phyloP scores from a whole-genome alignment of 352 stramenopile genomes.

The Pythium rishiriense region DNA sequence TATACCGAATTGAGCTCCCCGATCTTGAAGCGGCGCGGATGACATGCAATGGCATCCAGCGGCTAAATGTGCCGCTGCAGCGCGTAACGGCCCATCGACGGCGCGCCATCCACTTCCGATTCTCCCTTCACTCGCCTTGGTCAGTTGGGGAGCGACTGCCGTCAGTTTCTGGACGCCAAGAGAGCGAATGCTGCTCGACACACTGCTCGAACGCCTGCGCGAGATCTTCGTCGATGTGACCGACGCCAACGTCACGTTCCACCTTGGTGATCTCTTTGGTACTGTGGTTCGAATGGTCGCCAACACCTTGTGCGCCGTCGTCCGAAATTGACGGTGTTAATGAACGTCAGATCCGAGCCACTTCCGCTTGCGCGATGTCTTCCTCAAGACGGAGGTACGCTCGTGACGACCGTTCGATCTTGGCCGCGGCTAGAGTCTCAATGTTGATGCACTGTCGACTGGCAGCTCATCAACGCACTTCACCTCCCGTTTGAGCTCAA shows the following conservation, averaged over 20 bases:
- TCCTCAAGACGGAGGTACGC: conserved; percentile 57
- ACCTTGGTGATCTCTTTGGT: conserved; percentile 77
- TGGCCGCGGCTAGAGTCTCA: too few species aligned
- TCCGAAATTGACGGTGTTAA: too few species aligned
- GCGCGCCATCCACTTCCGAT: too few species aligned
- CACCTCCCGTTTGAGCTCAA: conserved; percentile 68
- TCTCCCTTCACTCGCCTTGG: too few species aligned
- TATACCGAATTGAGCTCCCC: conserved; percentile 3
- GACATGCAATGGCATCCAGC: conserved; percentile 9
- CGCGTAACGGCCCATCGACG: background rate
- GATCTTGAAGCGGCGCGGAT: conserved; percentile 27
- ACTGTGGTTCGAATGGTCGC: too few species aligned
- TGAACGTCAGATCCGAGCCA: conserved; percentile 66
- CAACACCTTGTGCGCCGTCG: too few species aligned
- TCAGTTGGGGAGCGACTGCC: too few species aligned
- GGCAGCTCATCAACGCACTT: conserved; percentile 60
- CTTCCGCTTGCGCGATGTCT: conserved; percentile 60
- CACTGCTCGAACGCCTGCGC: conserved; percentile 49
- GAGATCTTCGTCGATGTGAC: conserved; percentile 71
- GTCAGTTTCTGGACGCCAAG: too few species aligned
- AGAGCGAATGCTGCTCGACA: conserved; percentile 68
- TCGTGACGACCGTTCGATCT: too few species aligned
- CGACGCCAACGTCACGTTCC: conserved; percentile 61
- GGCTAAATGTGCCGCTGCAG: background rate
- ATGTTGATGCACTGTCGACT: background rate